Base-by-base conservation (phyloP, 768 basidiomycete species). In the Gymnopilus junonius region DNA sequence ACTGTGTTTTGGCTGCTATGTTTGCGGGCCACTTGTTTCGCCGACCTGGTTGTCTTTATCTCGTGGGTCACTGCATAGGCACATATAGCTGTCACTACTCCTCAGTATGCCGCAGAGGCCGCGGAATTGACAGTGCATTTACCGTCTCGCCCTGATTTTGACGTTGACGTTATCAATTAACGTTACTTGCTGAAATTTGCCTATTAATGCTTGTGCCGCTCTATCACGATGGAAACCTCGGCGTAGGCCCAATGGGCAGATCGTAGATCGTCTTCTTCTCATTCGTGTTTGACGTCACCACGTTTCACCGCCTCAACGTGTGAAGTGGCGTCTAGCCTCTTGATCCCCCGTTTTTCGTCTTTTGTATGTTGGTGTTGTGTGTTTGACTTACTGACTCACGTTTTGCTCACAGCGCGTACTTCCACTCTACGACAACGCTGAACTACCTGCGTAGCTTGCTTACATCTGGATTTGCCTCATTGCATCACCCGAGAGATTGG, bases 391-490 rank as follows among this genome's bases (percentile, higher is more conserved):
- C 39, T 55, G 37, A 55, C 37, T 46, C 25, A 25, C 48, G 17
- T 17, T 60, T 37, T 61, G 46, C 23, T 31, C 32, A 23, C 66
- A 95, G 93, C 65, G 95, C 97, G 2, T 99, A 99, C 83, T 98
- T 98, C 79, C 91, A 99, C 78, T 98, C 97, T 0, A 85, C 94
- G 0, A 85, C 95, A 8, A 99, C 97, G 0, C 82, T 98, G 42
- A 99, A 99, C 78, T 89, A 96, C 76, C 83, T 98, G 61, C 91
- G 97, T 17, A 86, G 89, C 2, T 84, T 99, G 37, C 85, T 99
- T 6, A 87, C 90, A 1, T 97, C 95, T 14, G 95, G 95, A 23
- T 99, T 98, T 72, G 97, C 95, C 0, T 94, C 93, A n/a, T 76
- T 94, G 57, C 88, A 95, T 73, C 90, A 95, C 67, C 96, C 96